Base-by-base conservation (phyloP, 2,329 filamentous ascomycete species). In the Diplodia corticola region DNA sequence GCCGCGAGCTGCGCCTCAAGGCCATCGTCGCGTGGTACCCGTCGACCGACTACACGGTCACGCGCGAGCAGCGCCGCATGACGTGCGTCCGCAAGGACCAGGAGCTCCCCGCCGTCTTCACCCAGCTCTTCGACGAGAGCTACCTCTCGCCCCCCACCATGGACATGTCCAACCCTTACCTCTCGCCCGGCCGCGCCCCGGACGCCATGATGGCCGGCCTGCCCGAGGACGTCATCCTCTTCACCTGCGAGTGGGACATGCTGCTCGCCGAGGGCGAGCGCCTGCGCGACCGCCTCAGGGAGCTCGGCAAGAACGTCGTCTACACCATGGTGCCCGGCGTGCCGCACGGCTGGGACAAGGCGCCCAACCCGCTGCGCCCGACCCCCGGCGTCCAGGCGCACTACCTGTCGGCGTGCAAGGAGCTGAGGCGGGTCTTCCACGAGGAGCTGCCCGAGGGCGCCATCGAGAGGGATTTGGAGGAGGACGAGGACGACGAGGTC, bases 161-260 rank as follows among this genome's bases (percentile, higher is more conserved):
- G 48, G 78, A 81, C 60, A 83, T 86, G 63, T 74, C 80, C 51
- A 85, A 85, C 10, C 85, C 87, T 1, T 89, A 84, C 76, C 83
- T 88, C 1, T 85, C 81, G 7, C 87, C 87, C 0, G 84, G 84
- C 35, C 81, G 85, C 10, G 86, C 87, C 1, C 79, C 84, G 0
- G 80, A 83, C 22, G 74, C 80, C 30, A 81, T 86, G 71, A 80
- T 89, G n/a, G 71, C 75, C 30, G 80, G 80, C 1, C 74, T 89
- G 1, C 87, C 87, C 0, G 78, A 84, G n/a, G 83, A 88, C 67
- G 83, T 89, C 54, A 85, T 87, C 66, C 76, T 89, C 69, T 86
- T 85, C 72, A 84, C 86, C 50, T 89, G 87, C 73, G 87, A 89
- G 73, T 89, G 85, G 84, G 87, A 89, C 72, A 89, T 89, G 86